Conservation (phyloP, 148 eudicot species). For the Amaranthus hypochondriacus region DNA sequence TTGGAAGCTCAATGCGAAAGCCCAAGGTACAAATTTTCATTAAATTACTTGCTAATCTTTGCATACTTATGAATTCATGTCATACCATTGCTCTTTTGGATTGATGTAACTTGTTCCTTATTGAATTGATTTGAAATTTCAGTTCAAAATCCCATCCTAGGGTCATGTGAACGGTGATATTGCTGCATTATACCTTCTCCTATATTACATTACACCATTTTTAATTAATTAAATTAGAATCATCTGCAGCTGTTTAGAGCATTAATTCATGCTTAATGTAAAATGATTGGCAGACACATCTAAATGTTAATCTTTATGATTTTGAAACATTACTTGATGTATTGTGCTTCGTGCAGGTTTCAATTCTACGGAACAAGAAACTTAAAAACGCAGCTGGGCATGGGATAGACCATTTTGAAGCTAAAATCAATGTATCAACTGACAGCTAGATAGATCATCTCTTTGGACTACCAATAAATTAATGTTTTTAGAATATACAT, state of each 20-base stretch:
- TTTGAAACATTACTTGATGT: not conserved
- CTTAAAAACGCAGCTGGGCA: slow-evolving; percentile 28
- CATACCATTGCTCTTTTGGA: not conserved
- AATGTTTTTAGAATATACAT: too few species aligned
- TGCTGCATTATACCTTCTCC: not conserved
- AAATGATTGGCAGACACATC: not conserved
- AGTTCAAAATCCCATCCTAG: not conserved
- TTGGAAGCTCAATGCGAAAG: slow-evolving; percentile 71
- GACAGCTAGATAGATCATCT: slow-evolving; percentile 5
- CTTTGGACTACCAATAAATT: not conserved
- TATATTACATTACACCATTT: not conserved
- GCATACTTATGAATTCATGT: not conserved
- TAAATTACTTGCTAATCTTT: not conserved
- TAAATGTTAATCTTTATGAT: not conserved
- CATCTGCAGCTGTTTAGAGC: not conserved
- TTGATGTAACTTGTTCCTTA: not conserved
- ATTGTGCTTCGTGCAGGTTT: slow-evolving; percentile 41
- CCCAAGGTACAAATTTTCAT: slow-evolving; percentile 58
- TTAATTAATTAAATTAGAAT: not conserved
- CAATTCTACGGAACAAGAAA: slow-evolving; percentile 64
- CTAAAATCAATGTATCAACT: slow-evolving; percentile 44
- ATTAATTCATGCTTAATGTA: not conserved
- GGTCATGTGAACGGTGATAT: not conserved
- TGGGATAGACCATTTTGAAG: slow-evolving; percentile 67
- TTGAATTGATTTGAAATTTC: too few species aligned